Evolutionary conservation across 176 grass and related monocot species (phyloP).

Genomic region (Themeda triandra): DNA sequence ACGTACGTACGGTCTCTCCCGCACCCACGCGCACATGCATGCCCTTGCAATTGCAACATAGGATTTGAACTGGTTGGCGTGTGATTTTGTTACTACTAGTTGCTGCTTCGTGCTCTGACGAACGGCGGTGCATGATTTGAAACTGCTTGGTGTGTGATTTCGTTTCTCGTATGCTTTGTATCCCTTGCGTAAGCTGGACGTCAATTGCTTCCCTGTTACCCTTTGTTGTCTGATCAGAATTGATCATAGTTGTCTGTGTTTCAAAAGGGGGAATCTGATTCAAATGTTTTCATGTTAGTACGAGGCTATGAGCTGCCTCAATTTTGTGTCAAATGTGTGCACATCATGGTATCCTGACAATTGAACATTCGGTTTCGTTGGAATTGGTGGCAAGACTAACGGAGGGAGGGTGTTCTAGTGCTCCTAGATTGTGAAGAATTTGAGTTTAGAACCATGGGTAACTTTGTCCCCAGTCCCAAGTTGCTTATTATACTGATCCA

Average conservation of each 20-base stretch:
- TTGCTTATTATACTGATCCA: background rate
- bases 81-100: background rate
- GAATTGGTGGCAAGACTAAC: background rate
- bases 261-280: background rate
- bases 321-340: too few relatives aligned
- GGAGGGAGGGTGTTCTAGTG: background rate
- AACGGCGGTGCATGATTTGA: too few relatives aligned
- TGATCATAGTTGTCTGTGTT: background rate
- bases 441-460: background rate
- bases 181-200: background rate
- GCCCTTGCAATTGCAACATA: too few relatives aligned
- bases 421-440: background rate
- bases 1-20: conserved; percentile 33
- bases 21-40: too few relatives aligned
- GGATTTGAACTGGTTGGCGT: background rate
- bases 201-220: background rate
- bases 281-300: background rate
- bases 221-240: background rate
- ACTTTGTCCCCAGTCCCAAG: background rate
- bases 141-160: background rate
- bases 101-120: background rate
- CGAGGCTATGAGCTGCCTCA: background rate
- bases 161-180: background rate
- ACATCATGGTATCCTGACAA: too few relatives aligned
- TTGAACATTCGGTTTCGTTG: background rate